These are phyloP conservation scores for Eucalyptus fibrosa DNA, from an alignment of 345 rosid species.

Conservation along the genomic window DNA sequence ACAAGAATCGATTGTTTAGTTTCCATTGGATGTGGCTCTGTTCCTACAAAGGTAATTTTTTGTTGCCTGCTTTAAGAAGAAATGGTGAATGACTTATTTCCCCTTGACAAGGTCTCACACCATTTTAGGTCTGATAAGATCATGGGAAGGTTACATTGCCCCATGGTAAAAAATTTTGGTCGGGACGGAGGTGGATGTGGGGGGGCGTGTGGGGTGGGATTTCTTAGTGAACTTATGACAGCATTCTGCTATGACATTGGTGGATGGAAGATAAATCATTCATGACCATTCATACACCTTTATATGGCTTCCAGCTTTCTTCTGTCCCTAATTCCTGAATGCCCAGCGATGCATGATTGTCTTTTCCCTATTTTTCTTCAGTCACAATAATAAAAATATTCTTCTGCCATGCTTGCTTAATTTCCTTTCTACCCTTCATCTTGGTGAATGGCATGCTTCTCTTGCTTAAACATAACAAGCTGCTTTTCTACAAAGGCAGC, in stretches of 20 bases:
- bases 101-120: not conserved
- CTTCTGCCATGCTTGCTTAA: not conserved
- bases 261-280: not conserved
- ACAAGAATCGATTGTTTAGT: constrained; percentile 88
- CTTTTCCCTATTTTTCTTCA: not conserved
- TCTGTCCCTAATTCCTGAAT: not conserved
- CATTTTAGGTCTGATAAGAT: not conserved
- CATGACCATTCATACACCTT: not conserved
- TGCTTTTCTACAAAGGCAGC: not conserved
- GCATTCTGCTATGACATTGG: not conserved
- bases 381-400: not conserved
- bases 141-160: not conserved
- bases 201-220: not conserved
- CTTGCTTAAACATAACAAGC: not conserved
- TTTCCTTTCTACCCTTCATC: not conserved
- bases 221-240: not conserved
- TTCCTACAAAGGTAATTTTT: constrained; percentile 79
- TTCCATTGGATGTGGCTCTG: constrained; percentile 94
- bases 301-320: not conserved
- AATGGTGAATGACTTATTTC: not conserved
- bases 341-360: not conserved
- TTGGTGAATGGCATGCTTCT: not conserved
- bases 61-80: not conserved
- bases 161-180: not conserved
- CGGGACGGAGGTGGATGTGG: too few species aligned